These are phyloP conservation scores for Aspergillus neotritici DNA, from an alignment of 2,329 filamentous ascomycete species.

Conservation along the genomic window DNA sequence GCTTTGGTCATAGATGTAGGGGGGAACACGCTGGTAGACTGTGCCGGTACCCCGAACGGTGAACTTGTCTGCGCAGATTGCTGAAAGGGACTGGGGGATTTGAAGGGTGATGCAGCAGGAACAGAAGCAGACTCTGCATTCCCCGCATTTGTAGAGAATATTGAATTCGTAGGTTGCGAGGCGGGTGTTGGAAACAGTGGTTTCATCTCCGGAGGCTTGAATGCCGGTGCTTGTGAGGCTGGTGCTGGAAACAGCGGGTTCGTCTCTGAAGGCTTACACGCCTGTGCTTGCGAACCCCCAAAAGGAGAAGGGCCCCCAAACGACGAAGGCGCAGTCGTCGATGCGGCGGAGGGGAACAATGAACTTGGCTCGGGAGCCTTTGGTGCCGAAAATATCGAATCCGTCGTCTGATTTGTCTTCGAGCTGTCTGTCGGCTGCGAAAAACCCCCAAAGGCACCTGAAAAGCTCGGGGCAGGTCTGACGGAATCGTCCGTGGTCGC, in stretches of 20 bases:
- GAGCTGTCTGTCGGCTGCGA: slow-evolving; percentile 8
- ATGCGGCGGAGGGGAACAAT: background rate
- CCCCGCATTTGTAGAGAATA: slow-evolving; percentile 2
- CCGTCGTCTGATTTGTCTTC: background rate
- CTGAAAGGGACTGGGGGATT: background rate
- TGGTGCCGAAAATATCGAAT: slow-evolving; percentile 3
- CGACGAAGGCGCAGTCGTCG: slow-evolving; percentile 3
- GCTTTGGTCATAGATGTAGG: no score
- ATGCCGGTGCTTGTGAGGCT: background rate
- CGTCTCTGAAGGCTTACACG: no score
- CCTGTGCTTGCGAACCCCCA: no score
- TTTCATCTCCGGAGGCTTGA: background rate
- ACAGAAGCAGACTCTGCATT: background rate
- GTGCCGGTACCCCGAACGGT: no score
- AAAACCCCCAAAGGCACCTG: slow-evolving; percentile 18
- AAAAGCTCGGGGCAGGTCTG: slow-evolving; percentile 11
- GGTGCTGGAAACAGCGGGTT: background rate
- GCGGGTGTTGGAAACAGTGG: slow-evolving; percentile 3
- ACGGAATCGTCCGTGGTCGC: slow-evolving; percentile 6
- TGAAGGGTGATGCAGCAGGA: background rate
- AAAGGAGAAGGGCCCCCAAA: slow-evolving; percentile 9
- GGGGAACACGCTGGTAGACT: no score
- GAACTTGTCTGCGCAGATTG: no score
- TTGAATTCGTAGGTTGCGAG: slow-evolving; percentile 10
- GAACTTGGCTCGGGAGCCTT: slow-evolving; percentile 7